Percentiles rank a stretch among this genome's conserved stretches.
phyloP scores from a whole-genome alignment of 1,284 basidiomycete species.

The Volvariella volvacea region DNA sequence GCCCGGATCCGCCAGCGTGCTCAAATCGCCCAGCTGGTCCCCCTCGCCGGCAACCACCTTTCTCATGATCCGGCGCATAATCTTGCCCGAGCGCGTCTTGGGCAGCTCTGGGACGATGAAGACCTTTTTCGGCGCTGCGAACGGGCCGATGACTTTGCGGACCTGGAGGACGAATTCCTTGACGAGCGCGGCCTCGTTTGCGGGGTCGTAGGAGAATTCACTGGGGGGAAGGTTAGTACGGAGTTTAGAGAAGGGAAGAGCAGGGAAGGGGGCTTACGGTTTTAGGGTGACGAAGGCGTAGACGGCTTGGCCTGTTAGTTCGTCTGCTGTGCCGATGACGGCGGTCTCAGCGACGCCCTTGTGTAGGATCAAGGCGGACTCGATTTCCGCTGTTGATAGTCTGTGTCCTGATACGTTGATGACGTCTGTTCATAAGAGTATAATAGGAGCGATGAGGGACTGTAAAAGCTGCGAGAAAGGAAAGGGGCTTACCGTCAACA shows the following conservation, averaged over 20 bases:
- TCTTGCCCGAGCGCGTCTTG: conserved; percentile 97
- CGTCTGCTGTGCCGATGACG: conserved; percentile 85
- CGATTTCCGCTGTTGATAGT: conserved; percentile 95
- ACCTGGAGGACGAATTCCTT: conserved; percentile 96
- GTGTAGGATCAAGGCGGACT: conserved; percentile 92
- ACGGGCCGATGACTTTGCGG: conserved; percentile 92
- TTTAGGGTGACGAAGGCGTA: conserved; percentile 82
- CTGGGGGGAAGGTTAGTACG: too few relatives aligned
- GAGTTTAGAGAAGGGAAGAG: neutral
- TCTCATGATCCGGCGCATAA: conserved; percentile 91
- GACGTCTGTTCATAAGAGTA: conserved; percentile 48
- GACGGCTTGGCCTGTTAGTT: conserved; percentile 85
- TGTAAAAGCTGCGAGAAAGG: neutral
- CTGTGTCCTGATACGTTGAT: conserved; percentile 97
- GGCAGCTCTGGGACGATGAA: conserved; percentile 84
- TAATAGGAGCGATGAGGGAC: neutral
- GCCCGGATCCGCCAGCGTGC: conserved; percentile 83
- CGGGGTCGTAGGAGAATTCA: conserved; percentile 73
- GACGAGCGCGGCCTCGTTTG: conserved; percentile 63
- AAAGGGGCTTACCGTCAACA: conserved; percentile 71
- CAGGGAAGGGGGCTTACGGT: conserved; percentile 40
- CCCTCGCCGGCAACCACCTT: conserved; percentile 94
- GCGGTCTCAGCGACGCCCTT: conserved; percentile 95
- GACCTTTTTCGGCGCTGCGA: conserved; percentile 92
- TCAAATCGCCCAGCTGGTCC: conserved; percentile 90